Evolutionary conservation across 257 asterid genomes (phyloP).

Genomic region (Plantago major): DNA sequence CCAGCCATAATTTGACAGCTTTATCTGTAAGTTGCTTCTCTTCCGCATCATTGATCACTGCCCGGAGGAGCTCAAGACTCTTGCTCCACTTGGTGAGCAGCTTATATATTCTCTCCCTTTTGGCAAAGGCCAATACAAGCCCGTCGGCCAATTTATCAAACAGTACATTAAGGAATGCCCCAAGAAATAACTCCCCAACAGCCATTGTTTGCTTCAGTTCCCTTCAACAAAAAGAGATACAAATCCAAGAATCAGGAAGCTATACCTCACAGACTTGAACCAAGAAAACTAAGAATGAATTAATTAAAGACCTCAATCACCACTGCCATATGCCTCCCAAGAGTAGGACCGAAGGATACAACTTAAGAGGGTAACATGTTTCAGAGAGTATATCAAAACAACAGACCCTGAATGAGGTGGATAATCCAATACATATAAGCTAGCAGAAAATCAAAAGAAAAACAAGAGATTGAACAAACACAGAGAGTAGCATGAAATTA

Average conservation of each 20-base stretch:
- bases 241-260: background rate
- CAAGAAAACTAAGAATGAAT: no score
- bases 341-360: no score
- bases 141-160: constrained; percentile 39
- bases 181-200: constrained; percentile 52
- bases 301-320: no score
- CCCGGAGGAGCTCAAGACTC: constrained; percentile 23
- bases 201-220: constrained; percentile 19
- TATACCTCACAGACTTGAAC: no score
- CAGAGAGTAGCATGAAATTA: no score
- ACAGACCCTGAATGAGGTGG: no score
- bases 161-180: constrained; percentile 46
- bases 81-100: constrained; percentile 35
- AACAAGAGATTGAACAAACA: no score
- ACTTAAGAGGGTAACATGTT: no score
- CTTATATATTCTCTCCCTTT: constrained; percentile 40
- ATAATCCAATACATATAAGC: no score
- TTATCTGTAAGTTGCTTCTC: constrained; percentile 43
- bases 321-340: no score
- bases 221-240: background rate
- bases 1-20: constrained; percentile 46
- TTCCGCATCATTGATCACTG: constrained; percentile 59
- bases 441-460: no score
- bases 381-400: no score
- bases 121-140: constrained; percentile 35